phyloP scores from a whole-genome alignment of 768 basidiomycete genomes.

The Boletus pseudo-olivaceus region DNA sequence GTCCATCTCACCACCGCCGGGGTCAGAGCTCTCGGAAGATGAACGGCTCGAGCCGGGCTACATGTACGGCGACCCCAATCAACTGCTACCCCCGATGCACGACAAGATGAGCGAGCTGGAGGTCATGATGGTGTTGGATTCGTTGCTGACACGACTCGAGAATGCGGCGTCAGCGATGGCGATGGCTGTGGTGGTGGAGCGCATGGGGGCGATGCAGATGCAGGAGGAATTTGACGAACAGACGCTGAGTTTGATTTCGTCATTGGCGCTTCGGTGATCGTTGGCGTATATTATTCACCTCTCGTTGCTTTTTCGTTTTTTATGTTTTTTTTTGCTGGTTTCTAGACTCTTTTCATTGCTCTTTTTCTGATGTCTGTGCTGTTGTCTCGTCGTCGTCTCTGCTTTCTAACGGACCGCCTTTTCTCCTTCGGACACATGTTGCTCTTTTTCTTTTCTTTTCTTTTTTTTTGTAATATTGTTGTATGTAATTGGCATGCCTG shows the following conservation, averaged over 20 bases:
- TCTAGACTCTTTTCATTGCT: not conserved
- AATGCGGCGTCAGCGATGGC: conserved; percentile 52
- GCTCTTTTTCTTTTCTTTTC: not conserved
- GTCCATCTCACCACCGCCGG: not conserved
- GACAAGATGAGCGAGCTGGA: conserved; percentile 72
- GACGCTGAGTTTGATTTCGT: conserved; percentile 44
- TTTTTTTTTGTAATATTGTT: not conserved
- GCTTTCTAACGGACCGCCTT: not conserved
- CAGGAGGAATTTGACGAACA: conserved; percentile 44
- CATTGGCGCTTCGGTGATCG: conserved; percentile 28
- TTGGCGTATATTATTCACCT: conserved; percentile 1
- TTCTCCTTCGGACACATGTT: not conserved
- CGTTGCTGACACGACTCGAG: conserved; percentile 69
- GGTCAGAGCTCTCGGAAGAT: conserved; percentile 17
- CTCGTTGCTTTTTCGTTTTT: not conserved
- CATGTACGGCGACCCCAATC: conserved; percentile 57
- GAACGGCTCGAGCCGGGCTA: conserved; percentile 32
- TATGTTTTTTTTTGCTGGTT: not conserved
- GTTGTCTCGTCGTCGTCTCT: not conserved
- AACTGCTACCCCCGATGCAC: conserved; percentile 64
- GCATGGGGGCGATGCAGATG: conserved; percentile 33
- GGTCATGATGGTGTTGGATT: conserved; percentile 71
- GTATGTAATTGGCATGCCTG: not conserved
- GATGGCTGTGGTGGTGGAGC: conserved; percentile 8
- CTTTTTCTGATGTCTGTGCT: not conserved